Base-by-base conservation (phyloP, 139 green algal species). In the Asterochloris sp. region DNA sequence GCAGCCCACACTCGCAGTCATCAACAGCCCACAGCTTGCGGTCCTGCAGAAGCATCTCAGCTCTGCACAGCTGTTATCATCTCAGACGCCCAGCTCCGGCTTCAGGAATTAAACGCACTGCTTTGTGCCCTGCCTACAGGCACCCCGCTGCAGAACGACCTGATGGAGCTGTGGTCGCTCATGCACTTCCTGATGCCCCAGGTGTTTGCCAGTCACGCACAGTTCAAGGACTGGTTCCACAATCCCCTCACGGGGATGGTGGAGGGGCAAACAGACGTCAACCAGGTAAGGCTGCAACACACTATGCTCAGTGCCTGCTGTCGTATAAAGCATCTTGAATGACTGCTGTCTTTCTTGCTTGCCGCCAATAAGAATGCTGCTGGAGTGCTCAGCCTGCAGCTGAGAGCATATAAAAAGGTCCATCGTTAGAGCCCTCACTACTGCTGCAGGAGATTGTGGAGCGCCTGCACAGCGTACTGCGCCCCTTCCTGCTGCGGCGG, bases 141-240 rank as follows among this genome's bases (percentile, higher is more conserved):
- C 24, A 96, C 93, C n/a, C 93, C 93, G 11, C 89, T 98, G 66
- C 96, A 99, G 90, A 98, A 99, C 88, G 94, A 99, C 88, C 87
- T 99, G 17, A 99, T 99, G 96, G 96, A 99, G 89, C 91, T 99
- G 29, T 99, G 96, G 96, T 91, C 83, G 10, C 88, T 99, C 26
- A 98, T 99, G 96, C 97, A 99, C 88, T 99, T 99, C 85, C 93
- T 99, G 63, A 99, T 99, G 97, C 97, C 96, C 0, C 89, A 95
- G 76, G 91, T 98, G 24, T 98, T 98, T 85, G 87, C 87, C 80
- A 92, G 83, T 60, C 94, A 98, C 86, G 91, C 88, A 47, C 91
- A 98, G 87, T 99, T 99, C 91, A 93, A 95, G 69, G 94, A 98
- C 88, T 99, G 97, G 97, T 99, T 99, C 90, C 93, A 85, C 86